Percentiles rank a stretch among this genome's conserved stretches.
phyloP scores from a whole-genome alignment of 2,329 filamentous ascomycete genomes.

The Zarea fungicola region DNA sequence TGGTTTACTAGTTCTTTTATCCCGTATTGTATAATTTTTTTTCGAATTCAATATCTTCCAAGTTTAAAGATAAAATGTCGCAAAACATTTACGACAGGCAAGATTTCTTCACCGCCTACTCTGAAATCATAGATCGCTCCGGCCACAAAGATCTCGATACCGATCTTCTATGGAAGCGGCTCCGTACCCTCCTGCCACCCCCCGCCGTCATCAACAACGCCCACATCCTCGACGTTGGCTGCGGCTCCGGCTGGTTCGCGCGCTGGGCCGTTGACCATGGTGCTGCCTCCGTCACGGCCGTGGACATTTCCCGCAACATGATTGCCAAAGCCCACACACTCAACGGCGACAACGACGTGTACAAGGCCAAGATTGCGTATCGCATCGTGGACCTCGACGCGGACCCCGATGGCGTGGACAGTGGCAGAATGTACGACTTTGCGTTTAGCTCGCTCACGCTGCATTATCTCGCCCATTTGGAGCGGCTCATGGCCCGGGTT shows the following conservation, averaged over 20 bases:
- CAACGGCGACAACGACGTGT: slow-evolving; percentile 17
- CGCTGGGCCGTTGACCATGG: slow-evolving; percentile 36
- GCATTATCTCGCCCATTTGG: slow-evolving; percentile 34
- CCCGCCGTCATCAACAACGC: slow-evolving; percentile 23
- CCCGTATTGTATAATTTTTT: too few species aligned
- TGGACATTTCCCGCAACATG: slow-evolving; percentile 42
- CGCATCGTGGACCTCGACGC: slow-evolving; percentile 30
- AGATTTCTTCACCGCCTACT: slow-evolving; percentile 39
- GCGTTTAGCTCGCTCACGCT: slow-evolving; percentile 37
- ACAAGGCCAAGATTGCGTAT: slow-evolving; percentile 25
- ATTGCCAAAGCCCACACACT: slow-evolving; percentile 28
- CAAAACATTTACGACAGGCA: slow-evolving; percentile 38
- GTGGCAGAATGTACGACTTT: slow-evolving; percentile 25
- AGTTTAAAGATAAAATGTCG: slow-evolving; percentile 24
- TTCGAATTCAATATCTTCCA: neutral
- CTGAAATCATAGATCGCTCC: slow-evolving; percentile 33
- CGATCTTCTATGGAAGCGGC: slow-evolving; percentile 39
- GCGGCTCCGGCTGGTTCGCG: slow-evolving; percentile 42
- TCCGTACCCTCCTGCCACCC: slow-evolving; percentile 33
- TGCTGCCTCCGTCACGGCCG: slow-evolving; percentile 28
- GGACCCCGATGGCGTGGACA: slow-evolving; percentile 19
- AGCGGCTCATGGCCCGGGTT: slow-evolving; percentile 27
- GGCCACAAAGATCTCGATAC: slow-evolving; percentile 30
- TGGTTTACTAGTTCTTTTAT: too few species aligned
- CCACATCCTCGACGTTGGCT: slow-evolving; percentile 39